These are phyloP conservation scores for Ceratocystis colombiana DNA, from an alignment of 2,329 filamentous ascomycete genomes.

Conservation along the genomic window DNA sequence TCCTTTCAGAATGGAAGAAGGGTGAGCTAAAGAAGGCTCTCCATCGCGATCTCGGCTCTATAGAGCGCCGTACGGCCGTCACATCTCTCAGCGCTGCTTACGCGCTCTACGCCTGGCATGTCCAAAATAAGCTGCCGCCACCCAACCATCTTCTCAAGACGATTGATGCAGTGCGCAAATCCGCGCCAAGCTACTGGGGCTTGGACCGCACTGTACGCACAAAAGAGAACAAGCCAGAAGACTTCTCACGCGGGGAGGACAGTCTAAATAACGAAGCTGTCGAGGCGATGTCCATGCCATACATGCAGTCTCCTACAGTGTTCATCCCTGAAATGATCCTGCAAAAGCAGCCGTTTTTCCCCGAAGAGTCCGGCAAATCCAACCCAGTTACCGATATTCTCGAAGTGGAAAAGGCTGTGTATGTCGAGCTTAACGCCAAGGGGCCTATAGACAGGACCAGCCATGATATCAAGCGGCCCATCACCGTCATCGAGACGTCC, in stretches of 20 bases:
- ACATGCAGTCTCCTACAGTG: slow-evolving; percentile 29
- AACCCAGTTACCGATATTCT: slow-evolving; percentile 23
- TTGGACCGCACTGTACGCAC: slow-evolving; percentile 17
- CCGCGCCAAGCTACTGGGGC: slow-evolving; percentile 22
- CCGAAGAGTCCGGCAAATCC: slow-evolving; percentile 23
- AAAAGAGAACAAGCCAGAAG: slow-evolving; percentile 17
- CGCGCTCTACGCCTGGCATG: slow-evolving; percentile 18
- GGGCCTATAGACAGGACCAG: slow-evolving; percentile 16
- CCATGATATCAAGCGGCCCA: slow-evolving; percentile 32
- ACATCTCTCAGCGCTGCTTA: slow-evolving; percentile 20
- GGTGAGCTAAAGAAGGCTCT: slow-evolving; percentile 23
- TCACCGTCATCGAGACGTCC: slow-evolving; percentile 34
- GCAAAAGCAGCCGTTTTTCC: slow-evolving; percentile 25
- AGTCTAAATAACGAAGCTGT: slow-evolving; percentile 21
- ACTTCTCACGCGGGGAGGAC: slow-evolving; percentile 22
- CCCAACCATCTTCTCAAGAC: slow-evolving; percentile 14
- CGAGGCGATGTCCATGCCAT: slow-evolving; percentile 22
- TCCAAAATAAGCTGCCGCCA: slow-evolving; percentile 15
- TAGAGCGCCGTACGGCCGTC: slow-evolving; percentile 22
- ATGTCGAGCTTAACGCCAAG: slow-evolving; percentile 25
- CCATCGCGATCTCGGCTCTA: slow-evolving; percentile 22
- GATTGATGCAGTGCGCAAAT: slow-evolving; percentile 19
- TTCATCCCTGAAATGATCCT: slow-evolving; percentile 29
- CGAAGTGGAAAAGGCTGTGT: slow-evolving; percentile 26
- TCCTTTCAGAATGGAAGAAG: slow-evolving; percentile 22